Base-by-base conservation (phyloP, 208 protist species). In the Trichomonas tenax region DNA sequence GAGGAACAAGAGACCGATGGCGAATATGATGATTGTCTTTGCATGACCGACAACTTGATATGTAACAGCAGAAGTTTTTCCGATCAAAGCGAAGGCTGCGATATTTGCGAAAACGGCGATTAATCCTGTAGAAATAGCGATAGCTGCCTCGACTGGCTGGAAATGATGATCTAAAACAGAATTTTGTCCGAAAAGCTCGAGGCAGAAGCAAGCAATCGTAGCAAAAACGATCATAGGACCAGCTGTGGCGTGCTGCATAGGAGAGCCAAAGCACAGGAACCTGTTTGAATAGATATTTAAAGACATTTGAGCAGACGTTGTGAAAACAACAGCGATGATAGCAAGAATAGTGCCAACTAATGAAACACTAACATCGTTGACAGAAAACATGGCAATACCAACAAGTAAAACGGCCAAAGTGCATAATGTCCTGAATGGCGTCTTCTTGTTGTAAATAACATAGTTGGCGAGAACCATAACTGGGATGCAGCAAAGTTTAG, bases 31-130 rank as follows among this genome's bases (percentile, higher is more conserved):
- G 26, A 86, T 81, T 58, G 96, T 96, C 44, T 96, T 96, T 82
- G 46, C 31, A 96, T 96, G 96, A 40, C 96, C 96, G 34, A 96
- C 96, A 26, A 96, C 96, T 23, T 96, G 96, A 48, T 96, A 96
- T 48, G 96, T 96, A 96, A 96, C 49, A 31, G 96, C 46, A 31
- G 84, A 96, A 34, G 96, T 96, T 86, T 96, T 95, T 23, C 96
- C 89, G 95, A 96, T 96, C 9, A 96, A 44, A 48, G 81, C 48
- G 45, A 96, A 96, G 17, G 84, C 90, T 10, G 58, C 96, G 9
- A 96, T 63, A 45, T 96, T 96, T 41, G 96, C 96, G n/a, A 23
- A 31, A 26, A 96, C 90, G 31, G 96, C 90, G 38, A 96, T 58
- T 8, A 96, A 82, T 6, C 96, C 96, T 23, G 96, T 96, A 44